Conservation (phyloP, 768 basidiomycete species). For the Lactifluus rugatus region DNA sequence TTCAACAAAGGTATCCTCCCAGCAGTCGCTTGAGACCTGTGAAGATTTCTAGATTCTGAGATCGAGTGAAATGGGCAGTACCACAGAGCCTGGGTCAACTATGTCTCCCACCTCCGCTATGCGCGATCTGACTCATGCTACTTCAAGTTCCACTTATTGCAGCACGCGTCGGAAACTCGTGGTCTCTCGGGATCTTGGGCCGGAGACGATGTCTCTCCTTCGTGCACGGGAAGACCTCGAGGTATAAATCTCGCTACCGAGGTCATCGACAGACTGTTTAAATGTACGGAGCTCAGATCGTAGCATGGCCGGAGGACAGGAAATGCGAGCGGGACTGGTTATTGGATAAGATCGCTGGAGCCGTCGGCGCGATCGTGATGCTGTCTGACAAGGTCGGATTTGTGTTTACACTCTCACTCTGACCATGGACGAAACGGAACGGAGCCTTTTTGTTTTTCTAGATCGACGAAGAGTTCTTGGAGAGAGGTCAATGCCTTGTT, state of each 20-base stretch:
- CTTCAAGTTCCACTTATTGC: background rate
- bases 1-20: too few species aligned
- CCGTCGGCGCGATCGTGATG: conserved; percentile 48
- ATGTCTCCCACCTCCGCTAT: background rate
- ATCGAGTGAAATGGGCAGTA: background rate
- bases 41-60: background rate
- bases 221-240: conserved; percentile 42
- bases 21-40: background rate
- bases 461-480: conserved; percentile 67
- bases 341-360: conserved; percentile 58
- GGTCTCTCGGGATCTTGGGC: conserved; percentile 50
- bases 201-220: conserved; percentile 52
- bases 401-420: background rate
- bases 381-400: conserved; percentile 56
- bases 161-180: conserved; percentile 35
- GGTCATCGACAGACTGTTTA: background rate
- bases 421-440: conserved; percentile 8
- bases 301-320: conserved; percentile 44
- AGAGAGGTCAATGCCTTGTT: conserved; percentile 33
- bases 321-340: conserved; percentile 60
- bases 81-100: background rate
- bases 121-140: background rate
- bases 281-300: conserved; percentile 27
- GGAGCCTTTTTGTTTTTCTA: conserved; percentile 28
- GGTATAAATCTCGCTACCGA: conserved; percentile 26